Evolutionary conservation across 805 yeast genomes (phyloP).

Genomic region (Myxozyma neglecta): DNA sequence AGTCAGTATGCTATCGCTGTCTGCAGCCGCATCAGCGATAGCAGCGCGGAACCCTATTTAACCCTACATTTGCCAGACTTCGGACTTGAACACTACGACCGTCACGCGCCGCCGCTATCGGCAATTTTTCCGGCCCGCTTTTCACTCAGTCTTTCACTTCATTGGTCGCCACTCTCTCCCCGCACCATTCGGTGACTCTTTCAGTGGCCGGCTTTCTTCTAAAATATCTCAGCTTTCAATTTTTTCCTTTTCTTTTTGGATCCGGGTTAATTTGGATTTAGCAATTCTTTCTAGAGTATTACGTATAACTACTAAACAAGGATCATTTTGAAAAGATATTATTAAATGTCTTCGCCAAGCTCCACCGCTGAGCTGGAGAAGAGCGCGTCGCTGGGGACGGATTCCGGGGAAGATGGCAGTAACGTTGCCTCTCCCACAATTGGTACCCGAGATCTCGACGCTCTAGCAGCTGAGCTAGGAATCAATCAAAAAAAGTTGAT

Average conservation of each 20-base stretch:
- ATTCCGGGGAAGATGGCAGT: neutral
- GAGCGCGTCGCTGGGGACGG: neutral
- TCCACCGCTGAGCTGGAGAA: constrained; percentile 2
- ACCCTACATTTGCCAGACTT: neutral
- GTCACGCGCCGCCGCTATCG: neutral
- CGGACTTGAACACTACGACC: neutral
- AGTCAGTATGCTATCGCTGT: neutral
- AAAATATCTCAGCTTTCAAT: too few species aligned
- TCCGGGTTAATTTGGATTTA: too few species aligned
- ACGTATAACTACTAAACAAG: too few species aligned
- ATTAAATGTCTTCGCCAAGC: neutral
- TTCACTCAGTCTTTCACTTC: neutral
- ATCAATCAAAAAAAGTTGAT: constrained; percentile 57
- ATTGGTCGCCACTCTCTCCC: neutral
- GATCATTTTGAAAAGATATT: too few species aligned
- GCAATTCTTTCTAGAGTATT: too few species aligned
- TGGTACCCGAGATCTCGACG: constrained; percentile 17
- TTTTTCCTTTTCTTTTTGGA: too few species aligned
- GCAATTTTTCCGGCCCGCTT: neutral
- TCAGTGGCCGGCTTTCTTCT: too few species aligned
- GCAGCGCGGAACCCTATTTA: neutral
- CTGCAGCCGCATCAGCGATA: neutral
- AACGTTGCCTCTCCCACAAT: neutral
- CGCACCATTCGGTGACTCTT: constrained; percentile 1
- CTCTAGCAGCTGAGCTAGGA: constrained; percentile 48